These are phyloP conservation scores for Trichoderma sp. DNA, from an alignment of 2,329 filamentous ascomycete genomes.

Conservation along the genomic window DNA sequence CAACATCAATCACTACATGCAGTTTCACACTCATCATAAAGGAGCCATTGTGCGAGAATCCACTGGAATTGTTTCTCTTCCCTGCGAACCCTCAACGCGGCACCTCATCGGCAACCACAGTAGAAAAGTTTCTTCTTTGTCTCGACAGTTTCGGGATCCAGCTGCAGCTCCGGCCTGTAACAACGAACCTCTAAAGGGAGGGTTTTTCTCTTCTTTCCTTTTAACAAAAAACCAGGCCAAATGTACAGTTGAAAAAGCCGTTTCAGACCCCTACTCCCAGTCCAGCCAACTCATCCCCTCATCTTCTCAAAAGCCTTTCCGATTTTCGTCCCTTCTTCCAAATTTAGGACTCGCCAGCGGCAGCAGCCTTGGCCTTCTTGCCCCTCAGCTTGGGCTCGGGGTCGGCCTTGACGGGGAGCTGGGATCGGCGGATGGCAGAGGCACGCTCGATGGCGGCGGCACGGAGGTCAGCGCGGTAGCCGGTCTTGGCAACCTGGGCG, in stretches of 20 bases:
- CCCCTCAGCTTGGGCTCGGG: constrained; percentile 75
- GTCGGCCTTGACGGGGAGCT: constrained; percentile 73
- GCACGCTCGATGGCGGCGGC: constrained; percentile 79
- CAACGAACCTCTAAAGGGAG: neutral
- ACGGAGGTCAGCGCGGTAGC: constrained; percentile 80
- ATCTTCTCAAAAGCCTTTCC: neutral
- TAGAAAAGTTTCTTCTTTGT: neutral
- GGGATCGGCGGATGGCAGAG: constrained; percentile 76
- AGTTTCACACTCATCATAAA: neutral
- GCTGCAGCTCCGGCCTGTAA: constrained; percentile 12
- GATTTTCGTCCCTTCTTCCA: neutral
- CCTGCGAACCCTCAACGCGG: neutral
- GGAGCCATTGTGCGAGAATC: neutral
- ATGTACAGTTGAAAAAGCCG: constrained; percentile 9
- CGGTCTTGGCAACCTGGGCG: constrained; percentile 74
- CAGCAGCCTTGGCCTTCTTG: constrained; percentile 68
- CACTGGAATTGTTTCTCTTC: neutral
- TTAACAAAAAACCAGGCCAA: neutral
- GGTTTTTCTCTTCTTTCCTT: too few species aligned
- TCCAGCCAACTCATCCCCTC: constrained; percentile 1
- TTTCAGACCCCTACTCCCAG: constrained; percentile 17
- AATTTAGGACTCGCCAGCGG: constrained; percentile 39
- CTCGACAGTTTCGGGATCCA: constrained; percentile 18
- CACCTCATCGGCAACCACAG: constrained; percentile 7
- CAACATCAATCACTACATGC: neutral